Base-by-base conservation (phyloP, 768 basidiomycete species). In the Boletus coccyginus region DNA sequence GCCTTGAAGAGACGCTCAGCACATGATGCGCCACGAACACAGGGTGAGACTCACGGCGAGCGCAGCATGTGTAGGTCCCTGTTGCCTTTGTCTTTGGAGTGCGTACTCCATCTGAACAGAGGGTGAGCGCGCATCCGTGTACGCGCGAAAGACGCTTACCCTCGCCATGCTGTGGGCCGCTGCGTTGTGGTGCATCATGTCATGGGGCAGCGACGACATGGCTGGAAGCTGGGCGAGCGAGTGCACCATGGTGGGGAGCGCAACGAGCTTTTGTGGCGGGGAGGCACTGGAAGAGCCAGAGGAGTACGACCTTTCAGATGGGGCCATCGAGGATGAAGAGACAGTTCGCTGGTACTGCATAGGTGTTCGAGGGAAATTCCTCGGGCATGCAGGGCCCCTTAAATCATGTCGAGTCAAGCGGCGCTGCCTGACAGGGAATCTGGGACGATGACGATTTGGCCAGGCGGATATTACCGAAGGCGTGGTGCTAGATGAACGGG, bases 381-480 rank as follows among this genome's bases (percentile, higher is more conserved):
- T 59, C 32, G 31, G 53, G 36, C 13, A 36, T 40, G 38, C 17
- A 50, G 44, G 43, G 38, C 55, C 55, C 46, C 48, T 71, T 71
- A 71, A 55, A 73, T 71, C 60, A 41, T 60, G 47, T 62, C 53
- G 53, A 52, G 39, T 32, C 64, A 67, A 62, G 62, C 60, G 62
- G 65, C 63, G 63, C 57, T 60, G 29, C 35, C 43, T 50, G 56
- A 57, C 53, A 63, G 60, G 58, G 38, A 51, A 62, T 58, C 58
- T 60, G 57, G 46, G 42, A 51, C 51, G 66, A 63, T 62, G 65
- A 63, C 58, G 64, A 57, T 61, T 57, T 46, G 44, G 56, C 32
- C 57, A 39, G 45, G 52, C 70, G 70, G 70, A 72, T 65, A 72
- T 72, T 72, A 72, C 68, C 70, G 70, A 73, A 53, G 61, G 57